Base-by-base conservation (phyloP, 2,329 filamentous ascomycete species). In the Kalmusia sp. region DNA sequence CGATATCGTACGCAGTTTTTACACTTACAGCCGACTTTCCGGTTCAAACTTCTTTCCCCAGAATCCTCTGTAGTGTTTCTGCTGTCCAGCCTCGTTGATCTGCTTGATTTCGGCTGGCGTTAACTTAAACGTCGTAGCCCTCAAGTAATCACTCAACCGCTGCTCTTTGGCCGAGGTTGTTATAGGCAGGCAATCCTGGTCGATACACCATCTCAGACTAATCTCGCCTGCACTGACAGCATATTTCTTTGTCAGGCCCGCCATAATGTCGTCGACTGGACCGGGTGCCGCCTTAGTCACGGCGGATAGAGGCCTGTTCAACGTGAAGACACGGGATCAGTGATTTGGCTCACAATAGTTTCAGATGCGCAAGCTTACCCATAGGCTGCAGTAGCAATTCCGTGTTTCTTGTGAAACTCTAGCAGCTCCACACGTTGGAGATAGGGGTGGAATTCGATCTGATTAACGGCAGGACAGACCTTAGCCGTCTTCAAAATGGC, bases 401-500 rank as follows among this genome's bases (percentile, higher is more conserved):
- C 74, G 63, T 80, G 69, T 52, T 76, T 62, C 64, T 77, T 79
- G 70, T 80, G 76, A 71, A 82, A 86, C 12, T 80, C 75, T 6
- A 87, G 71, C 24, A 90, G 74, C 15, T 82, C 77, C 2, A 76
- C 75, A 67, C 85, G 87, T 68, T 88, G 87, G 9, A 90, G 78
- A 63, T 87, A 88, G 2, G 87, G 86, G 69, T 90, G 86, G 46
- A 85, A 85, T 69, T 90, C 87, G 58, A 90, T 85, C 74, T 90
- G 87, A 73, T 90, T 89, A 61, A 83, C 82, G 2, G 84, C 84
- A 1, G 87, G 87, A 1, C 78, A 74, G 9, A 86, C 77, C 33
- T 75, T 80, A n/a, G 82, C 81, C 0, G 76, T 78, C 49, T 80
- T 79, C 47, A 84, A 72, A 17, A 83, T 79, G 9, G 79, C 77